Evolutionary conservation across 163 green algal genomes (phyloP).

Genomic region (Chlamydomonas reinhardtii): DNA sequence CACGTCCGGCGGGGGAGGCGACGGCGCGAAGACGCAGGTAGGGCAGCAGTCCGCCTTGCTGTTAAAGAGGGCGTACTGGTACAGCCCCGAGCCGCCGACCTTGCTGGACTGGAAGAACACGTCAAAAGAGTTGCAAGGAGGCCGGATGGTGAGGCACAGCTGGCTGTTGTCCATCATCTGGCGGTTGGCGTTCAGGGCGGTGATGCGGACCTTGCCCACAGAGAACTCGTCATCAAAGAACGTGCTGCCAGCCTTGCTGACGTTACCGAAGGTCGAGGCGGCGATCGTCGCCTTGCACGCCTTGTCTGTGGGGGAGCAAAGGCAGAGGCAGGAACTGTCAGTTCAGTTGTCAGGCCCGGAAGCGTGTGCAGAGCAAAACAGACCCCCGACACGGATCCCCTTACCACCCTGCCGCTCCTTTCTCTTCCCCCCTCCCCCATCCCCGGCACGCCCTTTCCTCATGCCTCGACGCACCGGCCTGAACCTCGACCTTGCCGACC

Average conservation of each 20-base stretch:
- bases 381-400: too few relatives aligned
- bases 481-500: constrained; percentile 26
- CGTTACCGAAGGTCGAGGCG: background rate
- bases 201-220: constrained; percentile 32
- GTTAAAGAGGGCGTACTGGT: constrained; percentile 38
- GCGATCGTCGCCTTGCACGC: constrained; percentile 2
- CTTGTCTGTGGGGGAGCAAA: constrained; percentile 18
- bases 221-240: constrained; percentile 23
- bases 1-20: background rate
- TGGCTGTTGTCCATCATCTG: background rate
- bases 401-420: too few relatives aligned
- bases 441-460: background rate
- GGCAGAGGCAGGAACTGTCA: background rate
- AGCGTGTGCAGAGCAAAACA: background rate
- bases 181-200: background rate
- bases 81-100: constrained; percentile 6
- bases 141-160: constrained; percentile 28
- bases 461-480: background rate
- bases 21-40: background rate
- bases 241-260: background rate
- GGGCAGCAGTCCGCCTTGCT: constrained; percentile 18
- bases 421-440: background rate
- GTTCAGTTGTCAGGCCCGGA: too few relatives aligned
- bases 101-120: constrained; percentile 27
- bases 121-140: constrained; percentile 26